phyloP scores from a whole-genome alignment of 805 yeast genomes.

The Barnettozyma sucrosica region DNA sequence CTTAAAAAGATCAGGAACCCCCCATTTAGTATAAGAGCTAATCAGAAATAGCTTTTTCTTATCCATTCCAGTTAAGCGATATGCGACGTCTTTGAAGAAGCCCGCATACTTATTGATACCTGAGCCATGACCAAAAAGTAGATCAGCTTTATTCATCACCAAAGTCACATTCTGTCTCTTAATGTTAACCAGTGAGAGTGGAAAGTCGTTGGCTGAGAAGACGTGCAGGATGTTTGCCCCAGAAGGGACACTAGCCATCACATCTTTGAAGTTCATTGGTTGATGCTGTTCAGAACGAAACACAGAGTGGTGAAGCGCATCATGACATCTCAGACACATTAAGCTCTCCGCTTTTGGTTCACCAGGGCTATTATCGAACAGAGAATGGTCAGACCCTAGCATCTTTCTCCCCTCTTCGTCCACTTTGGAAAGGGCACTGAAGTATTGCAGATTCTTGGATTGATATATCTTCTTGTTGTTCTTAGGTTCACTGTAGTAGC shows the following conservation, averaged over 20 bases:
- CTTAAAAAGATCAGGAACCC: slow-evolving; percentile 33
- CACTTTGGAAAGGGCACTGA: slow-evolving; percentile 18
- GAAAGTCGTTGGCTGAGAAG: slow-evolving; percentile 66
- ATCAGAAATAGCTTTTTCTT: slow-evolving; percentile 34
- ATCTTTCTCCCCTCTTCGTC: slow-evolving; percentile 21
- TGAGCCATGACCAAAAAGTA: slow-evolving; percentile 32
- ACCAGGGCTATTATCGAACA: neutral
- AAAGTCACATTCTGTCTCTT: slow-evolving; percentile 23
- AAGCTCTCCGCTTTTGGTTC: slow-evolving; percentile 7
- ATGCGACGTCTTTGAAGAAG: slow-evolving; percentile 29
- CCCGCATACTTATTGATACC: slow-evolving; percentile 28
- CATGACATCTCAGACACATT: slow-evolving; percentile 52
- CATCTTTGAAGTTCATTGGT: slow-evolving; percentile 26
- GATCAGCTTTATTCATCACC: slow-evolving; percentile 38
- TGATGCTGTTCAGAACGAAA: slow-evolving; percentile 33
- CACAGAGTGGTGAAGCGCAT: slow-evolving; percentile 40
- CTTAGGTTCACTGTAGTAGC: slow-evolving; percentile 36
- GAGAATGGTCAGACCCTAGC: slow-evolving; percentile 4
- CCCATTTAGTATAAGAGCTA: slow-evolving; percentile 52
- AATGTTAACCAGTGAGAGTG: slow-evolving; percentile 35
- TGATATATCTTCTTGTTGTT: slow-evolving; percentile 8
- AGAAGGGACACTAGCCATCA: slow-evolving; percentile 34
- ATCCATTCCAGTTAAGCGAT: slow-evolving; percentile 27
- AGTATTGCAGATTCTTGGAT: slow-evolving; percentile 14
- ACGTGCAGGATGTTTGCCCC: slow-evolving; percentile 50